Base-by-base conservation (phyloP, 805 yeast species). In the Kodamaea leandrae region DNA sequence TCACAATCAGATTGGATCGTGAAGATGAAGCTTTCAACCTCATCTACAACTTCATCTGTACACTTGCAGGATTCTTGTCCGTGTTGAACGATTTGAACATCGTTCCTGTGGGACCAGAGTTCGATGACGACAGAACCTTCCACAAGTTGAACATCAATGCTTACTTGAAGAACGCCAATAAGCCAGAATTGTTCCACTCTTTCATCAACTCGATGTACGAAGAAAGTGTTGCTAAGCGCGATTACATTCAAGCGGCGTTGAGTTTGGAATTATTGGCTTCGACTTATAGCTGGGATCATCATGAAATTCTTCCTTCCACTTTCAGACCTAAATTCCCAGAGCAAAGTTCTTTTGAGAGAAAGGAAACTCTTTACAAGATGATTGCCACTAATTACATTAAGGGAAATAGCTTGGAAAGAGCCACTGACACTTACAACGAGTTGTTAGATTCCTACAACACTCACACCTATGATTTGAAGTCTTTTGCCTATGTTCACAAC, bases 71-170 rank as follows among this genome's bases (percentile, higher is more conserved):
- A 17, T 85, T 86, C 60, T 62, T 86, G 43, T 78, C 72, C 40
- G 77, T 80, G 12, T 71, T 85, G 53, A 72, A 78, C 46, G 87
- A 85, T 52, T 75, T 84, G 51, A 77, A 77, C 51, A 74, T 77
- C 43, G 87, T 88, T 43, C 96, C 96, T 10, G 74, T 72, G 35
- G 89, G 89, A 14, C 81, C 81, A 30, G 95, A 87, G 54, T 89
- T 84, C 60, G 91, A 85, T 52, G 91, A 86, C 58, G 96, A 88
- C 60, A 72, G 96, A 54, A 82, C 89, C 4, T 83, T 85, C 75
- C 85, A 83, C 57, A 78, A 79, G 45, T 71, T 88, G 55, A 83
- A 82, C 52, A 81, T 87, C 53, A 77, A 86, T 47, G 82, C 88
- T 30, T 86, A 78, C 62, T 70, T 88, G 60, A 76, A 83, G 71